Evolutionary conservation across 345 rosid species (phyloP).

Genomic region (Eutrema heterophyllum): DNA sequence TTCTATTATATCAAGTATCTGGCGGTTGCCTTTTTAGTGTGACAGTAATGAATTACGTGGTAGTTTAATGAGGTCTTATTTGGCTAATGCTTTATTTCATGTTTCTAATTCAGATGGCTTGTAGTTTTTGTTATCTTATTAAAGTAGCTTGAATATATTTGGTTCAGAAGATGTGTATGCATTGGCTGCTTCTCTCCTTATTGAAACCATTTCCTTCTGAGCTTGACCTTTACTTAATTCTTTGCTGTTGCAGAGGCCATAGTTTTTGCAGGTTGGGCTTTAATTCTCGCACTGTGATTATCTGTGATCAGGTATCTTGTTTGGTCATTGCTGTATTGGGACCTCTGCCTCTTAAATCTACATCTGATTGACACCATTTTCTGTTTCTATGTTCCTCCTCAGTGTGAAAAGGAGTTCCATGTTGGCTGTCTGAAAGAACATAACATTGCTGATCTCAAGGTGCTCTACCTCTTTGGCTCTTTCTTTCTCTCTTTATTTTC

Average conservation of each 20-base stretch:
- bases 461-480: constrained; percentile 20
- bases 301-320: constrained; percentile 81
- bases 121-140: neutral
- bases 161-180: neutral
- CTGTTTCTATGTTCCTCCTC: constrained; percentile 11
- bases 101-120: neutral
- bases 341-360: neutral
- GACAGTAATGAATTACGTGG: neutral
- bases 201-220: neutral
- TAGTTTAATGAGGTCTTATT: neutral
- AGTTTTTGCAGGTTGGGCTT: constrained; percentile 63
- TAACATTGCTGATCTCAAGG: constrained; percentile 78
- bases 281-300: constrained; percentile 78
- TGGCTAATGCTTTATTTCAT: neutral
- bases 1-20: neutral
- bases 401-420: constrained; percentile 97
- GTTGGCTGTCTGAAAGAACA: constrained; percentile 89
- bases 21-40: neutral
- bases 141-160: neutral
- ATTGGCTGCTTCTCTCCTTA: neutral
- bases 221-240: constrained; percentile 4
- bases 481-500: neutral
- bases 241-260: constrained; percentile 53
- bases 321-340: neutral
- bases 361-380: constrained; percentile 11